Evolutionary conservation across 192 early-diverging fungal species (phyloP).

Genomic region (Phycomyces blakesleeanus): DNA sequence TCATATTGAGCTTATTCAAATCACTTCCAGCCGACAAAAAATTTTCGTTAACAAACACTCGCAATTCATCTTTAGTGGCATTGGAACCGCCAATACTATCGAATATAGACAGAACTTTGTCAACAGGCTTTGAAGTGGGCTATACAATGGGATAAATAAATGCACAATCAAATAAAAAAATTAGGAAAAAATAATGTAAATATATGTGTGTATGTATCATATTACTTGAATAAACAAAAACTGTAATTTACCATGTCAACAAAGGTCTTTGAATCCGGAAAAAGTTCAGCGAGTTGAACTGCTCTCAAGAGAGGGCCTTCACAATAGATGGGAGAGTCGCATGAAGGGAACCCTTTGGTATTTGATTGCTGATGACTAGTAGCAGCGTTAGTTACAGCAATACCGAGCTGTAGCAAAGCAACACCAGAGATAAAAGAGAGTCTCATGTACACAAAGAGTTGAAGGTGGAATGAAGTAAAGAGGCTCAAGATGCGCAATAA

Average conservation of each 20-base stretch:
- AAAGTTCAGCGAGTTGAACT: constrained; percentile 60
- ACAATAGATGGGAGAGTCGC: constrained; percentile 69
- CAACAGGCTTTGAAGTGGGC: constrained; percentile 56
- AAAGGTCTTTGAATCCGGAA: constrained; percentile 70
- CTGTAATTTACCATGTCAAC: constrained; percentile 53
- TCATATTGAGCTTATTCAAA: constrained; percentile 34
- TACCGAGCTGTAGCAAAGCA: neutral
- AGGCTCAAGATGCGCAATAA: neutral
- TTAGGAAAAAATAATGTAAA: neutral
- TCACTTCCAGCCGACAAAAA: constrained; percentile 55
- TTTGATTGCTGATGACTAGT: neutral
- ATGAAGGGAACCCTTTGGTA: constrained; percentile 16
- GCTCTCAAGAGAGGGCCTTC: constrained; percentile 55
- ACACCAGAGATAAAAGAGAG: neutral
- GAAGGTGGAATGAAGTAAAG: neutral
- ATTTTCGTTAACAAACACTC: constrained; percentile 50
- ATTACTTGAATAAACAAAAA: neutral
- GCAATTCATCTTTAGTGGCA: constrained; percentile 32
- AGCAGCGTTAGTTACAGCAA: neutral
- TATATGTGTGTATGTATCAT: neutral
- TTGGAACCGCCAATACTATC: constrained; percentile 37
- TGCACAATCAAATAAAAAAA: neutral
- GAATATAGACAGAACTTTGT: constrained; percentile 51
- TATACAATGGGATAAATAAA: constrained; percentile 11
- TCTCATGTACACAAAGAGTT: neutral